Conservation (phyloP, 306 rosid species). For the Urtica urens region DNA sequence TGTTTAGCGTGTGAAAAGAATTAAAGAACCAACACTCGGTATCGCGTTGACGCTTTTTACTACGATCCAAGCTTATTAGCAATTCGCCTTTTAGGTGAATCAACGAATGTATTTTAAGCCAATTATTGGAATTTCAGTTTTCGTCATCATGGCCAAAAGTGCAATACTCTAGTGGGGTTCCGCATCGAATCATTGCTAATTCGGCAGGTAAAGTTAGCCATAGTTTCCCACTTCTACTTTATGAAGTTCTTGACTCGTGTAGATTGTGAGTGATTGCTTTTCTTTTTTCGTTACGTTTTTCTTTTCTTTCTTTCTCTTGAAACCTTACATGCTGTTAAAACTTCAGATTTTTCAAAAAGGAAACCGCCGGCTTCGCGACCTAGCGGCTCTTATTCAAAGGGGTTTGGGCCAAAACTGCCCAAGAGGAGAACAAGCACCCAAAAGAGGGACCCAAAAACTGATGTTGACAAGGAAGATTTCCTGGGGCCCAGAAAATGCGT, state of each 20-base stretch:
- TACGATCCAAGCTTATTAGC: not conserved
- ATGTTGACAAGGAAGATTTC: constrained; percentile 34
- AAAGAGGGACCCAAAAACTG: constrained; percentile 26
- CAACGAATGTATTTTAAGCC: constrained; percentile 9
- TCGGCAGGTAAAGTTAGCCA: constrained; percentile 46
- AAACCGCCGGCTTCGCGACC: constrained; percentile 43
- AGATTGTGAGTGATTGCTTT: not conserved
- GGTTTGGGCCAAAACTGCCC: constrained; percentile 35
- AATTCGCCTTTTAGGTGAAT: constrained; percentile 1
- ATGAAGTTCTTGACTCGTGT: constrained; percentile 4
- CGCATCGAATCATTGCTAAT: constrained; percentile 35
- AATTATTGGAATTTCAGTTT: constrained; percentile 33
- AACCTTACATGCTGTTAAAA: too few relatives aligned
- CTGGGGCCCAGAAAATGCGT: constrained; percentile 14
- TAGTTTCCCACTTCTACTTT: not conserved
- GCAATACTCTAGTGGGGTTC: constrained; percentile 29
- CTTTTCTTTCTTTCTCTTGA: not conserved
- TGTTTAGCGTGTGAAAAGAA: not conserved
- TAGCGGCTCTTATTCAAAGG: constrained; percentile 39
- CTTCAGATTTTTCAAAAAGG: constrained; percentile 55
- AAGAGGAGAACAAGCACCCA: constrained; percentile 25
- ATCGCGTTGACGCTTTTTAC: not conserved
- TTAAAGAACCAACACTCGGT: not conserved
- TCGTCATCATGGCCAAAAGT: constrained; percentile 36
- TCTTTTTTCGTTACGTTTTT: not conserved